Evolutionary conservation across 805 yeast genomes (phyloP).

Genomic region (Metahyphopichia silvanorum): DNA sequence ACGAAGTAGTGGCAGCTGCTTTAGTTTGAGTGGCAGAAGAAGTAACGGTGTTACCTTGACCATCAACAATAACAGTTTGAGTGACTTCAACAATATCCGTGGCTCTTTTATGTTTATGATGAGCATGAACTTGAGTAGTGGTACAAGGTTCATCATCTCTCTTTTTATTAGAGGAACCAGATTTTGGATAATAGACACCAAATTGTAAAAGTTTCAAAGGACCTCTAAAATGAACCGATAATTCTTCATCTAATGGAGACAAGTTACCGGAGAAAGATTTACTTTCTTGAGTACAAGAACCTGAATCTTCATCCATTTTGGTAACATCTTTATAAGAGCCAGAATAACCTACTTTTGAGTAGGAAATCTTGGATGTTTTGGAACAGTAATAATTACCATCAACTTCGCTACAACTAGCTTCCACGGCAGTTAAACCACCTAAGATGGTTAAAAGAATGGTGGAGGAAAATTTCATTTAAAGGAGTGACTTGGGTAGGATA

Average conservation of each 20-base stretch:
- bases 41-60: constrained; percentile 43
- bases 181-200: constrained; percentile 80
- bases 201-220: constrained; percentile 78
- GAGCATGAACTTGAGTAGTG: constrained; percentile 42
- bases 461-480: constrained; percentile 20
- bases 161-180: constrained; percentile 42
- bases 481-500: constrained; percentile 3
- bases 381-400: constrained; percentile 85
- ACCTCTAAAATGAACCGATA: constrained; percentile 88
- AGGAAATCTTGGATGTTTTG: constrained; percentile 61
- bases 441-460: constrained; percentile 20
- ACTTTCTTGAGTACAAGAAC: constrained; percentile 64
- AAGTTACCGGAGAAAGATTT: constrained; percentile 64
- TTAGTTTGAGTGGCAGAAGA: constrained; percentile 13
- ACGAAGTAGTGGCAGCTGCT: constrained; percentile 15
- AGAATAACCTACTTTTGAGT: constrained; percentile 74
- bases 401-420: constrained; percentile 41
- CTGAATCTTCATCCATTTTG: constrained; percentile 65
- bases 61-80: constrained; percentile 70
- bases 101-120: constrained; percentile 57
- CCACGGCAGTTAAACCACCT: constrained; percentile 15
- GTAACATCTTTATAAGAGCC: constrained; percentile 84
- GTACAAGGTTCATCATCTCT: constrained; percentile 41
- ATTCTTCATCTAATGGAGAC: constrained; percentile 82
- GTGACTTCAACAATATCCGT: constrained; percentile 71